Percentiles rank a stretch among this genome's conserved stretches.
Conservation (phyloP, 73 alveolate species). For the Effrenium voratum region DNA sequence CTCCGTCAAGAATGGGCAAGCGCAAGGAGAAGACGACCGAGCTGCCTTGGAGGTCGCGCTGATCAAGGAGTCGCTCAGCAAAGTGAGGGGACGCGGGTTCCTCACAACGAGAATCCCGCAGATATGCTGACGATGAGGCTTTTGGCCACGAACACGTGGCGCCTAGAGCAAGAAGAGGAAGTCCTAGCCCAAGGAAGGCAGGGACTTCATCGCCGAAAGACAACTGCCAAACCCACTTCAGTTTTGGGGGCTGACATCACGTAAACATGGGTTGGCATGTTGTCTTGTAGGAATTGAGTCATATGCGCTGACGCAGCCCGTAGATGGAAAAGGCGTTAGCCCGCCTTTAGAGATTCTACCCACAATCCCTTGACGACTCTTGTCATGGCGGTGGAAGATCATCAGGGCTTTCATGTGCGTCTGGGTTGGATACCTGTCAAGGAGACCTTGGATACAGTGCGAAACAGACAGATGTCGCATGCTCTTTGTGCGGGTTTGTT, state of each 20-base stretch:
- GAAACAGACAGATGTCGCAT: background rate
- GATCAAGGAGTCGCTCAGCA: background rate
- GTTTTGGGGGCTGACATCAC: no score
- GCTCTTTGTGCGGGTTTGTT: background rate
- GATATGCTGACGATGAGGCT: slow-evolving; percentile 1
- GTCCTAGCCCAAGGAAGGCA: slow-evolving; percentile 16
- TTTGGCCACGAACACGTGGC: background rate
- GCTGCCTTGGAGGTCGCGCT: background rate
- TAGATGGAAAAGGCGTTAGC: no score
- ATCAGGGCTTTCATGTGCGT: background rate
- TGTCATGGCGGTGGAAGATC: background rate
- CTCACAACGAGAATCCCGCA: background rate
- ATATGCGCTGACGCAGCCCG: no score
- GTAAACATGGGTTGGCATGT: no score
- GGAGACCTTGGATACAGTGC: background rate
- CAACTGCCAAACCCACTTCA: background rate
- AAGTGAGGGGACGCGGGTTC: background rate
- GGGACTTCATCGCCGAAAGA: background rate
- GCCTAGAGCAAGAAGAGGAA: background rate
- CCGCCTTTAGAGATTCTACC: no score
- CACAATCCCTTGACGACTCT: background rate
- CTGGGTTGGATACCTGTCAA: background rate
- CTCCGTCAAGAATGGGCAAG: background rate
- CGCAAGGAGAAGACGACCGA: background rate
- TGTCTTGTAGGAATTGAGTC: no score